Base-by-base conservation (phyloP, 768 basidiomycete species). In the Lactarius pseudohatsudake region DNA sequence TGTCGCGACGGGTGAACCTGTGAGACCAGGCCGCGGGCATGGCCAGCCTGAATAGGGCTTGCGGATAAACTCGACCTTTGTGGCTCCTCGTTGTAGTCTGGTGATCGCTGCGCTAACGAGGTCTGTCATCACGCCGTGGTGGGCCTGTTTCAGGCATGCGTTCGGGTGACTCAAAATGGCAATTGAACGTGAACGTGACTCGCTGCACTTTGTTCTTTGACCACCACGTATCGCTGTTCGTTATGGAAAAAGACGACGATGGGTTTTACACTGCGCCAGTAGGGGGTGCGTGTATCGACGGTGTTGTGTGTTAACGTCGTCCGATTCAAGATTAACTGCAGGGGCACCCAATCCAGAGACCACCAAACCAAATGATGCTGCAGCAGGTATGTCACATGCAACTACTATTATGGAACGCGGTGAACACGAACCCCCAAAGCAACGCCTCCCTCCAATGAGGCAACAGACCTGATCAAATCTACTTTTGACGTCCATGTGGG, bases 401-500 rank as follows among this genome's bases (percentile, higher is more conserved):
- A 34, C 6, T 41, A n/a, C 18, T 15, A 22, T n/a, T 32, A 32
- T 50, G 36, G 26, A n/a, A 8, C 13, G 10, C 26, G 16, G 34
- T 32, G 15, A 56, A 20, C 38, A 32, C 32, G n/a, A 40, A 38
- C 30, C 13, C 11, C 22, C 20, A 9, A 20, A 56, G 30, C 40
- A 38, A 11, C 47, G 61, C 10, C 58, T 5, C 55, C 62, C 30
- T 61, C 62, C 6, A 53, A 38, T 4, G 62, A 63, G n/a, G 77
- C 80, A 13, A 82, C 79, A 34, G 89, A 92, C 74, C 83, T 94
- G 43, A 83, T 92, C 72, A 83, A 86, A 68, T 88, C 90, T n/a
- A 87, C 85, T 30, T 94, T 91, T 73, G 91, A 94, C 77, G 92
- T 94, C 69, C 83, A 85, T 72, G 92, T 92, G 75, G 64, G 87